Conservation (phyloP, 1,284 basidiomycete species). For the Malassezia sp. region DNA sequence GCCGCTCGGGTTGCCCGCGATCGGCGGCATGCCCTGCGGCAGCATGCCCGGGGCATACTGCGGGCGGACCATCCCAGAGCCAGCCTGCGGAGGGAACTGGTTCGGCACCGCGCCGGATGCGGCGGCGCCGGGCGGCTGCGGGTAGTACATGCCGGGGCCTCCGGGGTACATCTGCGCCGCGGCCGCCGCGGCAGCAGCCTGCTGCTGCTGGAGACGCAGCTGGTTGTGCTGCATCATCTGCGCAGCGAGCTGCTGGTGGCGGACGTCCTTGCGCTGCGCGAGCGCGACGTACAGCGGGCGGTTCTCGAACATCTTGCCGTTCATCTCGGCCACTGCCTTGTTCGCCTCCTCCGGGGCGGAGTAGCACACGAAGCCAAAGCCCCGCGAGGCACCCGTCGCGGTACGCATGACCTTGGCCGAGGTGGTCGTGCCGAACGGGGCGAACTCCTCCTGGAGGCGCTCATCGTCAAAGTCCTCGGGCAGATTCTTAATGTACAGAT, state of each 20-base stretch:
- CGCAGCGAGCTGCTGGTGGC: slow-evolving; percentile 94
- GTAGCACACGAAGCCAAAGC: slow-evolving; percentile 99
- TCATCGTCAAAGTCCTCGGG: slow-evolving; percentile 47
- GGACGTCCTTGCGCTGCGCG: slow-evolving; percentile 94
- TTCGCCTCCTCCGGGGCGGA: slow-evolving; percentile 96
- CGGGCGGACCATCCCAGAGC: slow-evolving; percentile 43
- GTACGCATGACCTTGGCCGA: slow-evolving; percentile 98
- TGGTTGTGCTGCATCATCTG: slow-evolving; percentile 53
- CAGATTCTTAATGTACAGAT: slow-evolving; percentile 96
- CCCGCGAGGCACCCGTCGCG: slow-evolving; percentile 68
- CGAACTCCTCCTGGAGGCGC: slow-evolving; percentile 58
- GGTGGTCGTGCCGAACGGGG: slow-evolving; percentile 91
- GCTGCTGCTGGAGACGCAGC: slow-evolving; percentile 46
- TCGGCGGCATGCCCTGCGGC: slow-evolving; percentile 42
- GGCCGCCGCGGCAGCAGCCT: slow-evolving; percentile 19
- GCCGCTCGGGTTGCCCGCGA: slow-evolving; percentile 20
- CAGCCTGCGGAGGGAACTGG: slow-evolving; percentile 42
- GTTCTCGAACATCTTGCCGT: slow-evolving; percentile 99
- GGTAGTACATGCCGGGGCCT: slow-evolving; percentile 44
- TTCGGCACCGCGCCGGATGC: slow-evolving; percentile 18
- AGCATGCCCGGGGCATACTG: slow-evolving; percentile 46
- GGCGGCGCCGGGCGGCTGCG: slow-evolving; percentile 27
- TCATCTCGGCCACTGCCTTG: slow-evolving; percentile 99
- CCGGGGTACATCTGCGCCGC: slow-evolving; percentile 45
- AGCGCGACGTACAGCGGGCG: slow-evolving; percentile 98